Base-by-base conservation (phyloP, 2,329 filamentous ascomycete species). In the Talaromyces rugulosus region DNA sequence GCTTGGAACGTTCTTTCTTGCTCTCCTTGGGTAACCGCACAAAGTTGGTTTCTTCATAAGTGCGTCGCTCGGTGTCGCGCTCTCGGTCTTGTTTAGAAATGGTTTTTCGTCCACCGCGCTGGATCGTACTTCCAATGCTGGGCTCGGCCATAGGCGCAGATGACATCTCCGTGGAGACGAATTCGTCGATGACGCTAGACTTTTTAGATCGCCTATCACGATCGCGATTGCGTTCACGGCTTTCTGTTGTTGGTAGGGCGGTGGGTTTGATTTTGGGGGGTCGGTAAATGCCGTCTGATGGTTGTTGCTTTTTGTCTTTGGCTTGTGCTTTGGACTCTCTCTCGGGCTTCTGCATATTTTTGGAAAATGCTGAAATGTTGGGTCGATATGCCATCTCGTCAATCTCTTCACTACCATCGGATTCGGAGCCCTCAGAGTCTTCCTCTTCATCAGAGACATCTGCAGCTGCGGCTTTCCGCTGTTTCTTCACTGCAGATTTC, bases 31-130 rank as follows among this genome's bases (percentile, higher is more conserved):
- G 92, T 69, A 99, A 80, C 68, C 95, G 90, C 16, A 91, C 87
- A 71, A 97, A 94, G 79, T 99, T 96, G 68, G 82, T 85, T 78
- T 99, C 95, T 80, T 99, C 95, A 78, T 97, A 99, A 55, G 90
- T 86, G 63, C 85, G 85, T 60, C 90, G 83, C 78, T 96, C 93
- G 1, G 85, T 85, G 74, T 98, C 93, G 47, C 87, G 86, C 65
- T 87, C 87, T 61, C 90, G 85, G 73, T 97, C 89, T 36, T 86
- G 82, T 14, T 87, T 85, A 5, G 90, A 91, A 82, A 93, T 95
- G 70, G 87, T 86, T 73, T 87, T 87, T 65, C 94, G 86, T 36
- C 95, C 95, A 56, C 90, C 88, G 56, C 87, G 82, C 4, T 89
- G 82, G 68, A 97, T 96, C 18, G 91, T 96, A 61, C 90, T 95